A percentile compares a stretch with the other conserved stretches of the same genome.
phyloP scores from a whole-genome alignment of 2,329 filamentous ascomycete species.

The Monilinia aucupariae region DNA sequence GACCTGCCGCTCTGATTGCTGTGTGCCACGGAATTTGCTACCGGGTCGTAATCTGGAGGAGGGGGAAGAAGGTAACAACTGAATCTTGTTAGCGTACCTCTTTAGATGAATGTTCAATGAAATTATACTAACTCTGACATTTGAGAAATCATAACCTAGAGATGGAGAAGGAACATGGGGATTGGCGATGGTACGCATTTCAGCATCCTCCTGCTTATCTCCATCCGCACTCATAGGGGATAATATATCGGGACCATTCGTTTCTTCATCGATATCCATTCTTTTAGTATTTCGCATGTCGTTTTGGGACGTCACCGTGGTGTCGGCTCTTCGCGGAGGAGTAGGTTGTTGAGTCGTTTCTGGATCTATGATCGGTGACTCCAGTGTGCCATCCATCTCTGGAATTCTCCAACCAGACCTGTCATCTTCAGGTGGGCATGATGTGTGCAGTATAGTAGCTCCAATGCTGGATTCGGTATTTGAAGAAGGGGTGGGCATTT shows the following conservation, averaged over 20 bases:
- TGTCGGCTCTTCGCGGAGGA: slow-evolving; percentile 27
- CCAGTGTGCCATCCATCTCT: slow-evolving; percentile 34
- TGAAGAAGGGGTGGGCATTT: slow-evolving; percentile 36
- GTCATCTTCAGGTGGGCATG: slow-evolving; percentile 42
- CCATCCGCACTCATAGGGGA: slow-evolving; percentile 37
- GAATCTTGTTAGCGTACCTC: not conserved
- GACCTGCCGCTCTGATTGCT: slow-evolving; percentile 85
- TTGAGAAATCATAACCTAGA: slow-evolving; percentile 50
- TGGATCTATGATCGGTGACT: slow-evolving; percentile 28
- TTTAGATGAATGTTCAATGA: too few relatives aligned
- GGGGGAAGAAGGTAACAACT: slow-evolving; percentile 63
- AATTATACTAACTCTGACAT: slow-evolving; percentile 45
- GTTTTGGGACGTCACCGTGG: slow-evolving; percentile 35
- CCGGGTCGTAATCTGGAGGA: slow-evolving; percentile 83
- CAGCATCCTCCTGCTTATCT: slow-evolving; percentile 37
- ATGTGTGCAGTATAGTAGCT: slow-evolving; percentile 33
- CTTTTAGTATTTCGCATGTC: slow-evolving; percentile 37
- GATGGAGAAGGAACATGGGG: slow-evolving; percentile 40
- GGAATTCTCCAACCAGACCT: slow-evolving; percentile 34
- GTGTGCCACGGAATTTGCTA: slow-evolving; percentile 82
- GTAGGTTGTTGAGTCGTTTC: slow-evolving; percentile 33
- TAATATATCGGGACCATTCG: slow-evolving; percentile 31
- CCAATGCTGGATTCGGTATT: slow-evolving; percentile 27
- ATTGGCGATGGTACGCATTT: slow-evolving; percentile 31
- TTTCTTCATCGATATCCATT: slow-evolving; percentile 39